Percentiles rank a stretch among this genome's conserved stretches.
phyloP scores from a whole-genome alignment of 306 rosid species.

The Abrus pulchellus region DNA sequence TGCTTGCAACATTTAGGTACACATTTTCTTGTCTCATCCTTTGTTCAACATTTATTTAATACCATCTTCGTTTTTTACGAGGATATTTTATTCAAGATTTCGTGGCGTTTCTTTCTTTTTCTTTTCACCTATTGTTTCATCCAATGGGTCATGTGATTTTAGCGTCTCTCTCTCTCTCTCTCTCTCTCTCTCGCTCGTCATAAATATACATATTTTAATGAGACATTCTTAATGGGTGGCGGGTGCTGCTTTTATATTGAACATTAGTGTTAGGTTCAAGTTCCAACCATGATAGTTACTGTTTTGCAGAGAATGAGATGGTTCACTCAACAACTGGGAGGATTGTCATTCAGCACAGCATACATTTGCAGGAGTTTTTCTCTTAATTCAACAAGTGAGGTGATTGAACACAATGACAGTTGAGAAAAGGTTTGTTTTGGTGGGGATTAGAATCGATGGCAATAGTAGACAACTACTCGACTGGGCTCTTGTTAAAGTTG shows the following conservation, averaged over 20 bases:
- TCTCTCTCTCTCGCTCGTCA: neutral
- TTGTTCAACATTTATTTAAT: constrained; percentile 16
- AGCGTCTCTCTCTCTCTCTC: neutral
- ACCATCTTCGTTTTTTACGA: neutral
- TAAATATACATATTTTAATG: neutral
- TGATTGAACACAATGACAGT: constrained; percentile 61
- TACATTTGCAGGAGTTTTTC: constrained; percentile 35
- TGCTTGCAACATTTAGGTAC: constrained; percentile 63
- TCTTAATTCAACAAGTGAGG: constrained; percentile 42
- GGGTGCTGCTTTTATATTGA: constrained; percentile 49
- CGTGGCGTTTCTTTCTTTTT: constrained; percentile 18
- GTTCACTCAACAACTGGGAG: constrained; percentile 47
- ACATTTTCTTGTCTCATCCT: constrained; percentile 60
- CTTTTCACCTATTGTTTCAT: neutral
- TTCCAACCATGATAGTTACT: constrained; percentile 45
- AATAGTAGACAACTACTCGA: constrained; percentile 72
- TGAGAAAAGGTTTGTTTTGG: constrained; percentile 69
- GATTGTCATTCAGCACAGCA: constrained; percentile 6
- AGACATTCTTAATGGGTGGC: neutral
- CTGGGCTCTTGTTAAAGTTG: constrained; percentile 90
- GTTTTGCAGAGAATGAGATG: constrained; percentile 59
- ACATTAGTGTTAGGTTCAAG: constrained; percentile 46
- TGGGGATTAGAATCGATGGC: constrained; percentile 75
- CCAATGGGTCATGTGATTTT: constrained; percentile 46
- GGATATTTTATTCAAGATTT: constrained; percentile 11